Conservation (phyloP, 2,329 filamentous ascomycete species). For the Apiospora kogelbergensis region DNA sequence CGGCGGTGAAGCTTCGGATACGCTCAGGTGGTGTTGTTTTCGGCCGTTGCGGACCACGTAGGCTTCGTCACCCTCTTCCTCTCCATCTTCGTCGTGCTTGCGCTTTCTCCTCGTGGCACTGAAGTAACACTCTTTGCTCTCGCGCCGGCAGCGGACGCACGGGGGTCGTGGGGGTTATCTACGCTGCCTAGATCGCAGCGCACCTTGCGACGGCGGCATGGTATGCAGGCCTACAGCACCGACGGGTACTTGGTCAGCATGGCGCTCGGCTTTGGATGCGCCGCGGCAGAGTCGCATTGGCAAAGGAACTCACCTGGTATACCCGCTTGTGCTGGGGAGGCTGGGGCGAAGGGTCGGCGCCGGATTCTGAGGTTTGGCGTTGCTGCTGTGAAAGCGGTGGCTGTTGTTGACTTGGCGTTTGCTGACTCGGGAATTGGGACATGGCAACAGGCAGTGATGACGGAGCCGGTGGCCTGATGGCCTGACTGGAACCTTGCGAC, state of each 20-base stretch:
- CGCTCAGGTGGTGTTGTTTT: slow-evolving; percentile 59
- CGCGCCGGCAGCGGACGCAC: slow-evolving; percentile 88
- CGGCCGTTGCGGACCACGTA: slow-evolving; percentile 73
- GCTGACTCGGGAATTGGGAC: slow-evolving; percentile 10
- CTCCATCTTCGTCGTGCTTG: slow-evolving; percentile 65
- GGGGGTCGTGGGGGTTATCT: slow-evolving; percentile 94
- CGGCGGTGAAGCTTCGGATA: slow-evolving; percentile 22
- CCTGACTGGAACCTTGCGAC: slow-evolving; percentile 4
- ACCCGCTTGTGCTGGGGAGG: slow-evolving; percentile 56
- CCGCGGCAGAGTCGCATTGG: background rate
- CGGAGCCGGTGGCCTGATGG: slow-evolving; percentile 4
- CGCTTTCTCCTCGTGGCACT: slow-evolving; percentile 91
- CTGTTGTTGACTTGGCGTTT: slow-evolving; percentile 6
- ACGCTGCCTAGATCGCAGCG: slow-evolving; percentile 70
- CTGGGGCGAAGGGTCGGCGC: slow-evolving; percentile 14
- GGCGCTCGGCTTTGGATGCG: background rate
- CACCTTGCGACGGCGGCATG: slow-evolving; percentile 61
- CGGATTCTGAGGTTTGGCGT: slow-evolving; percentile 16
- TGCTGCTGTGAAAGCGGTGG: slow-evolving; percentile 15
- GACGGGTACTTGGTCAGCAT: background rate
- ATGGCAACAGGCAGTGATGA: slow-evolving; percentile 6
- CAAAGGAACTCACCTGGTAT: slow-evolving; percentile 42
- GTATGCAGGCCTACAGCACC: slow-evolving; percentile 51
- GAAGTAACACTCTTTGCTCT: slow-evolving; percentile 97
- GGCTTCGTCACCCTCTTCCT: slow-evolving; percentile 51